Conservation (phyloP, 2,329 filamentous ascomycete genomes). For the Paecilomyces sp. region DNA sequence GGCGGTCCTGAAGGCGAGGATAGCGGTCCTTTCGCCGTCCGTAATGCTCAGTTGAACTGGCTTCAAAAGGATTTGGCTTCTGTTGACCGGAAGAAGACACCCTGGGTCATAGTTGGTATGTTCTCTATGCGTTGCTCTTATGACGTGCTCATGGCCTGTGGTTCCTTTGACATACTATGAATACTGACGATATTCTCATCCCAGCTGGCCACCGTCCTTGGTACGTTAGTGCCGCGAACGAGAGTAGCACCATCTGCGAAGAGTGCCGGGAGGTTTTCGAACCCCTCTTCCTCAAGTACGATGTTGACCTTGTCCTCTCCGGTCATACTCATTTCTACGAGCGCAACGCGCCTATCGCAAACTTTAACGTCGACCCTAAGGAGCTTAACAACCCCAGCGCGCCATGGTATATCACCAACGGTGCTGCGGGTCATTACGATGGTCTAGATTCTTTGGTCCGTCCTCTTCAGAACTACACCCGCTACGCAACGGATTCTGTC, state of each 20-base stretch:
- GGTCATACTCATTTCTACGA: slow-evolving; percentile 51
- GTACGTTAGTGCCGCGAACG: slow-evolving; percentile 6
- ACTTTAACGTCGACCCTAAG: slow-evolving; percentile 4
- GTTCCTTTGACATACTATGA: background rate
- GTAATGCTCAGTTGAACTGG: slow-evolving; percentile 4
- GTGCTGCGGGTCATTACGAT: slow-evolving; percentile 22
- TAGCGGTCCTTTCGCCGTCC: slow-evolving; percentile 5
- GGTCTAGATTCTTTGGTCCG: slow-evolving; percentile 17
- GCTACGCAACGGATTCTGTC: slow-evolving; percentile 20
- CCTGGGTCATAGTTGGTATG: slow-evolving; percentile 16
- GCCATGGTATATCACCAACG: slow-evolving; percentile 22
- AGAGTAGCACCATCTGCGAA: slow-evolving; percentile 20
- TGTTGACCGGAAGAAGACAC: slow-evolving; percentile 18
- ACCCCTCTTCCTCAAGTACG: slow-evolving; percentile 44
- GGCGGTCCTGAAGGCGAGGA: slow-evolving; percentile 3
- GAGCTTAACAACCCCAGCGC: slow-evolving; percentile 16
- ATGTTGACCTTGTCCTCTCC: slow-evolving; percentile 47
- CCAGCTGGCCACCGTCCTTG: slow-evolving; percentile 17
- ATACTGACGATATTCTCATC: too few species aligned
- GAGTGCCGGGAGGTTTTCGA: slow-evolving; percentile 45
- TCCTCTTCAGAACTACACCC: slow-evolving; percentile 17
- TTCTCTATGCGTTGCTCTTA: background rate
- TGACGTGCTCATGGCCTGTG: background rate
- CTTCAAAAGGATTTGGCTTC: slow-evolving; percentile 11
- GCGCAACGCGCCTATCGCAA: slow-evolving; percentile 35